A percentile compares a stretch with the other conserved stretches of the same genome.
Evolutionary conservation across 179 eudicot species (phyloP).

Genomic region (Beta macrorhiza): DNA sequence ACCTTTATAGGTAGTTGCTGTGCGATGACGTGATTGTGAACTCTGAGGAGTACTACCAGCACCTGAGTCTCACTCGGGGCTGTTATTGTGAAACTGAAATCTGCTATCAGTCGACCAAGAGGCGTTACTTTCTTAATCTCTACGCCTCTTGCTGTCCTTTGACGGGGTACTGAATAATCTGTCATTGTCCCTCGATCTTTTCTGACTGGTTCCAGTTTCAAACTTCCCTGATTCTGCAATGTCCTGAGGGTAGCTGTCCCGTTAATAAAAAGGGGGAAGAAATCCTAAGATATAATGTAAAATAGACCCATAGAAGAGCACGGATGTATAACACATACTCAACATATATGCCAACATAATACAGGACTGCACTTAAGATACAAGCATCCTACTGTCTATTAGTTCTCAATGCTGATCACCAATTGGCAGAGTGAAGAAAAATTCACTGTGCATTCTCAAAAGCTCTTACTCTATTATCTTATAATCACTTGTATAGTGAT

Average conservation of each 20-base stretch:
- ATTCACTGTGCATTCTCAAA: not conserved
- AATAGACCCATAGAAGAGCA: not conserved
- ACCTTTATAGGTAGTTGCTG: conserved; percentile 1
- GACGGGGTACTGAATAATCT: conserved; percentile 2
- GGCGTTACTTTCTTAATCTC: conserved; percentile 20
- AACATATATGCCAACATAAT: not conserved
- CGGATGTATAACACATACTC: not conserved
- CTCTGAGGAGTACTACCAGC: conserved; percentile 5
- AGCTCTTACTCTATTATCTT: not conserved
- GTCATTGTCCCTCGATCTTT: conserved; percentile 32
- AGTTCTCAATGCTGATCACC: not conserved
- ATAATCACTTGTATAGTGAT: too few relatives aligned
- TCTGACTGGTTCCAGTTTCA: conserved; percentile 26
- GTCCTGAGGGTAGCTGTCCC: conserved; percentile 32
- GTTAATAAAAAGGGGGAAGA: not conserved
- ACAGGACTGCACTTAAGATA: not conserved
- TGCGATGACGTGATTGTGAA: conserved; percentile 3
- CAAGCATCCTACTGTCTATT: not conserved
- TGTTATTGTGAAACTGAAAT: conserved; percentile 1
- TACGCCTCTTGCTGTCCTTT: conserved; percentile 27
- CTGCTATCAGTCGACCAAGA: conserved; percentile 16
- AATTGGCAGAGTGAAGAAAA: not conserved
- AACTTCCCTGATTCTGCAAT: conserved; percentile 25
- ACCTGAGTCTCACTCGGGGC: conserved; percentile 7
- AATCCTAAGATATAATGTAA: not conserved